A percentile compares a stretch with the other conserved stretches of the same genome.
Conservation (phyloP, 2,329 filamentous ascomycete genomes). For the Trichoderma cornu-damae region DNA sequence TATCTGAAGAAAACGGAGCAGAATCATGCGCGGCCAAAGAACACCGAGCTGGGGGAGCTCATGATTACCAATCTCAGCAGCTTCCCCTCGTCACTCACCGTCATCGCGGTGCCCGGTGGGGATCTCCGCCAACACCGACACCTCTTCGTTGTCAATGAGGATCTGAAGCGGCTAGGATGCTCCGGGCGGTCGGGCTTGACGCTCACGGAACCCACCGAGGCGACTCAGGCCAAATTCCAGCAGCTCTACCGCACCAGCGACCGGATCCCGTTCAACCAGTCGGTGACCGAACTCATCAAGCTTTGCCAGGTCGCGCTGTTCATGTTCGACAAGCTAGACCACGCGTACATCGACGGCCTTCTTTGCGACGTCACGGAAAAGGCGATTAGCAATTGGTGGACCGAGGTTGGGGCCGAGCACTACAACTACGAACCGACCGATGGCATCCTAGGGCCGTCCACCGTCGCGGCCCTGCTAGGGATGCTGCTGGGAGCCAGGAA, state of each 20-base stretch:
- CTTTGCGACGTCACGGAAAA: slow-evolving; percentile 90
- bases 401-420: slow-evolving; percentile 83
- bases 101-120: slow-evolving; percentile 85
- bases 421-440: slow-evolving; percentile 92
- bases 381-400: slow-evolving; percentile 93
- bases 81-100: slow-evolving; percentile 85
- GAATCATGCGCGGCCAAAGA: slow-evolving; percentile 76
- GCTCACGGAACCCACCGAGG: slow-evolving; percentile 68
- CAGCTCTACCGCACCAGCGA: slow-evolving; percentile 87
- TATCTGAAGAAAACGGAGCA: slow-evolving; percentile 85
- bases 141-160: slow-evolving; percentile 88
- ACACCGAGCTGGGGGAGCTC: slow-evolving; percentile 75
- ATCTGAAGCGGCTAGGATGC: slow-evolving; percentile 87
- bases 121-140: slow-evolving; percentile 75
- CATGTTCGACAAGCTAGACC: slow-evolving; percentile 80
- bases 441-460: slow-evolving; percentile 86
- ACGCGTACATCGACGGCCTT: slow-evolving; percentile 84
- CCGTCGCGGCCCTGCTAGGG: slow-evolving; percentile 80
- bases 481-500: slow-evolving; percentile 87
- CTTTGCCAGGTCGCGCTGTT: slow-evolving; percentile 85
- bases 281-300: slow-evolving; percentile 84
- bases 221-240: slow-evolving; percentile 84
- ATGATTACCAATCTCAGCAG: slow-evolving; percentile 93
- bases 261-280: slow-evolving; percentile 67
- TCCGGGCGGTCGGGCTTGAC: slow-evolving; percentile 84